Evolutionary conservation across 164 flowering plant genomes (phyloP).

Genomic region (Malania oleifera): DNA sequence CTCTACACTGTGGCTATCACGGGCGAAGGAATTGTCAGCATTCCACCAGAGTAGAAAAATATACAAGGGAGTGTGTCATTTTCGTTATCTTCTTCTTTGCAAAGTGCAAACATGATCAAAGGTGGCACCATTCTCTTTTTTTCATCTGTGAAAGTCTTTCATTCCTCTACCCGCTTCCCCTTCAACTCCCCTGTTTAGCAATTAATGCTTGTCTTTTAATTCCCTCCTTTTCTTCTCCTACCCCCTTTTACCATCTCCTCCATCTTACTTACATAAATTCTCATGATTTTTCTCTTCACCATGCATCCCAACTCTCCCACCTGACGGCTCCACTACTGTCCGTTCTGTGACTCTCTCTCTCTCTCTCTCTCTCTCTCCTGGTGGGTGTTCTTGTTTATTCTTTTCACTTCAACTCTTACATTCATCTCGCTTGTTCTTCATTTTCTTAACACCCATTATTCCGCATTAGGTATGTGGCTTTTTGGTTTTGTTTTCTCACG

Average conservation of each 20-base stretch:
- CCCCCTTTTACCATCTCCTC: too few relatives aligned
- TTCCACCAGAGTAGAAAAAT: constrained; percentile 19
- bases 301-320: too few relatives aligned
- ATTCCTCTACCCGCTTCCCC: neutral
- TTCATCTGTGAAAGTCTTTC: neutral
- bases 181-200: neutral
- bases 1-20: constrained; percentile 5
- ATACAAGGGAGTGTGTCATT: constrained; percentile 4
- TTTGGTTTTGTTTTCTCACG: too few relatives aligned
- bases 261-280: neutral
- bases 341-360: too few relatives aligned
- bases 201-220: constrained; percentile 9
- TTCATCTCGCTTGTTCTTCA: too few relatives aligned
- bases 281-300: constrained; percentile 4
- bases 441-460: too few relatives aligned
- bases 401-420: too few relatives aligned
- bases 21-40: constrained; percentile 18
- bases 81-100: constrained; percentile 7
- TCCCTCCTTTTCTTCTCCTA: constrained; percentile 3
- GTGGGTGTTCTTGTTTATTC: too few relatives aligned
- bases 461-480: too few relatives aligned
- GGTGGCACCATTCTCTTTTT: too few relatives aligned
- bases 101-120: neutral
- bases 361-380: too few relatives aligned
- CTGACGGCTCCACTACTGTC: too few relatives aligned